Percentiles rank a stretch among this genome's conserved stretches.
These are phyloP conservation scores for Borealophlyctis nickersoniae DNA, from an alignment of 192 early-diverging fungal species.

Conservation along the genomic window DNA sequence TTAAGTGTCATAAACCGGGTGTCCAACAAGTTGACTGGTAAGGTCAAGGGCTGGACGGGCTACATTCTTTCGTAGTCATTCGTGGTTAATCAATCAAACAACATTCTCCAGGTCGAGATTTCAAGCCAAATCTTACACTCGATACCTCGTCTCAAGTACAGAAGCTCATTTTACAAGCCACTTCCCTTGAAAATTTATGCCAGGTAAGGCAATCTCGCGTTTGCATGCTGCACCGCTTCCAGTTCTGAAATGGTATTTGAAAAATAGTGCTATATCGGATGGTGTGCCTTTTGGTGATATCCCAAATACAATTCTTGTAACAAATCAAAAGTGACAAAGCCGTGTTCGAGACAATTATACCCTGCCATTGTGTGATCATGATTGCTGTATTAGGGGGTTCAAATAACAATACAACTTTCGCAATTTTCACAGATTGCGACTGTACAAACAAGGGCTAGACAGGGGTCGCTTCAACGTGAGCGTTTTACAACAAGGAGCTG, in stretches of 20 bases:
- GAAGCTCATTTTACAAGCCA: constrained; percentile 84
- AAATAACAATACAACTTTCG: too few relatives aligned
- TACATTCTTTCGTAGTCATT: too few relatives aligned
- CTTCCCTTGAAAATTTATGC: constrained; percentile 84
- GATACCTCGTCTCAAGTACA: constrained; percentile 85
- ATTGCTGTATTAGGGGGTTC: too few relatives aligned
- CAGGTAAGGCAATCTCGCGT: constrained; percentile 43
- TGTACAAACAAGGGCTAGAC: too few relatives aligned
- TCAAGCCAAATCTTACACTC: constrained; percentile 73
- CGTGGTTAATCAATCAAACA: neutral
- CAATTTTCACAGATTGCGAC: too few relatives aligned
- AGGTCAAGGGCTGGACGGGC: too few relatives aligned
- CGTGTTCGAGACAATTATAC: too few relatives aligned
- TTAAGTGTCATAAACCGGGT: constrained; percentile 84
- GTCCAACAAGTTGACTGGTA: constrained; percentile 86
- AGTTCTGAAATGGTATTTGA: constrained; percentile 42
- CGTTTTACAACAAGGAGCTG: too few relatives aligned
- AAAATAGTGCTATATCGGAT: constrained; percentile 37
- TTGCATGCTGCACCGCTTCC: constrained; percentile 25
- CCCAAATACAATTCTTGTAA: too few relatives aligned
- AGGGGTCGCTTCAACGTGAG: too few relatives aligned
- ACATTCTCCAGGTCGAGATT: constrained; percentile 69
- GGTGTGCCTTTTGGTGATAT: constrained; percentile 47
- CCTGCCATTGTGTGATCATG: too few relatives aligned
- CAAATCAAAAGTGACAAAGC: too few relatives aligned